Percentiles rank a stretch among this genome's conserved stretches.
phyloP scores from a whole-genome alignment of 371 early-diverging fungal species.

The Mortierella sp. region DNA sequence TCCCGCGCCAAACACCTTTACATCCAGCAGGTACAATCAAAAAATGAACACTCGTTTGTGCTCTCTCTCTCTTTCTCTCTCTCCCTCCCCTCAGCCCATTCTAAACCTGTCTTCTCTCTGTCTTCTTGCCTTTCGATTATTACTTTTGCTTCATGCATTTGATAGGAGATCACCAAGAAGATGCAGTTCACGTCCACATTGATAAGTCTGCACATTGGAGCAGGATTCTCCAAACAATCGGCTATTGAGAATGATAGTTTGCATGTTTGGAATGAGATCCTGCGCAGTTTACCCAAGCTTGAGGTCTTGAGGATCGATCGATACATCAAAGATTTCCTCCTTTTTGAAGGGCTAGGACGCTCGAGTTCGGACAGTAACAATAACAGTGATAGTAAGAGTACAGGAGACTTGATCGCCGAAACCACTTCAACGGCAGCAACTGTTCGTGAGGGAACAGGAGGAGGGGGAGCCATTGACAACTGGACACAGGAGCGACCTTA shows the following conservation, averaged over 20 bases:
- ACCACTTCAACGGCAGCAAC: neutral
- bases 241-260: conserved; percentile 18
- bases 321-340: conserved; percentile 17
- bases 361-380: neutral
- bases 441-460: neutral
- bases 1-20: conserved; percentile 24
- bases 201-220: conserved; percentile 38
- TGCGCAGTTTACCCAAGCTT: conserved; percentile 18
- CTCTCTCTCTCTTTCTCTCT: neutral
- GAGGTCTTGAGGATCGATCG: conserved; percentile 30
- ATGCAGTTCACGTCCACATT: conserved; percentile 20
- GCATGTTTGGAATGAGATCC: conserved; percentile 26
- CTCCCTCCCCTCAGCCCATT: no score
- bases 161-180: conserved; percentile 15
- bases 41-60: neutral
- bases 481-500: conserved; percentile 30
- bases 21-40: conserved; percentile 39
- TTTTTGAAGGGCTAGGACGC: conserved; percentile 38
- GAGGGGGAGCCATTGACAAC: conserved; percentile 1
- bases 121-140: neutral
- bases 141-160: neutral
- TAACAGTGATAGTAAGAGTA: no score
- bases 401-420: no score
- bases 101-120: no score
- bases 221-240: conserved; percentile 5